phyloP scores from a whole-genome alignment of 179 eudicot species.

The Spinacia oleracea region DNA sequence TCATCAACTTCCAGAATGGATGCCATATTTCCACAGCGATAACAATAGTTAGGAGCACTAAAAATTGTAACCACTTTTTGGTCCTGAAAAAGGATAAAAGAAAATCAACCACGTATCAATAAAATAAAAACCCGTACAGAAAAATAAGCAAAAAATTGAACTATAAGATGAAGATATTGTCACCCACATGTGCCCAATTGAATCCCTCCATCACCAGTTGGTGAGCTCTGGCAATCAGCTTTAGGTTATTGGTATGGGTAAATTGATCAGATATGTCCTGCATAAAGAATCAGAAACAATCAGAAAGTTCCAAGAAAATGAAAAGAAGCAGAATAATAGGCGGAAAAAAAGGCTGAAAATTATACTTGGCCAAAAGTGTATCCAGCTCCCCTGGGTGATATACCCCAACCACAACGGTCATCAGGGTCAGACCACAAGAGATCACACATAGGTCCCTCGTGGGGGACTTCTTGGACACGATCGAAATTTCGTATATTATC shows the following conservation, averaged over 20 bases:
- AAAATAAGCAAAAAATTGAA: background rate
- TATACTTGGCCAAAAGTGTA: constrained; percentile 95
- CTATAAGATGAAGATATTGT: background rate
- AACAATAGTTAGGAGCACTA: constrained; percentile 96
- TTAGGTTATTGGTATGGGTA: constrained; percentile 81
- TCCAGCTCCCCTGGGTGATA: constrained; percentile 99
- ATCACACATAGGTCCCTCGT: constrained; percentile 99
- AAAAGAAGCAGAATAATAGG: constrained; percentile 4
- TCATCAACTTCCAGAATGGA: constrained; percentile 97
- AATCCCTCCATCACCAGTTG: constrained; percentile 99
- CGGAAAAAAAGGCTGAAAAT: background rate
- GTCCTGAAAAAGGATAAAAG: constrained; percentile 48
- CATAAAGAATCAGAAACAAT: background rate
- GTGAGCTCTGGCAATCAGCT: constrained; percentile 97
- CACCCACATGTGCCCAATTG: constrained; percentile 91
- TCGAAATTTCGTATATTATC: constrained; percentile 91
- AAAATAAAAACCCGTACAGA: background rate
- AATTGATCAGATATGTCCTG: constrained; percentile 99
- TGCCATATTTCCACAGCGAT: constrained; percentile 99
- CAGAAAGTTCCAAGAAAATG: background rate
- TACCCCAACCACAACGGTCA: constrained; percentile 99
- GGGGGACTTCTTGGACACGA: constrained; percentile 99
- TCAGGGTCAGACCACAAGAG: constrained; percentile 99
- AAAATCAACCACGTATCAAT: constrained; percentile 7
- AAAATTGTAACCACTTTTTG: constrained; percentile 97